These are phyloP conservation scores for Pichia exigua DNA, from an alignment of 805 yeast species.

Conservation along the genomic window DNA sequence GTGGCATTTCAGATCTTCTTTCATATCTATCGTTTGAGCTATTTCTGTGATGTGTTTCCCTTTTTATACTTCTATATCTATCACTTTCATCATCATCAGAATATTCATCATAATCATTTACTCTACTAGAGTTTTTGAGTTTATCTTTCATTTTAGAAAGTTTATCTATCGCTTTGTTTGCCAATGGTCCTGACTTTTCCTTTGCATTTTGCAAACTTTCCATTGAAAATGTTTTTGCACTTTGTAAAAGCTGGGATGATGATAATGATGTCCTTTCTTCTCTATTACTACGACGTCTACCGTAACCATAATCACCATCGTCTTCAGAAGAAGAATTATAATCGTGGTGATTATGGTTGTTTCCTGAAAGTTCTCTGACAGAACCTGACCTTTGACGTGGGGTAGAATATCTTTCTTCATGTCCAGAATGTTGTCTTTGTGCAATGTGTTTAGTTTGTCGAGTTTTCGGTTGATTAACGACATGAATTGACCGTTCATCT, in stretches of 20 bases:
- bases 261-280: conserved; percentile 4
- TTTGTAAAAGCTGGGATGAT: conserved; percentile 6
- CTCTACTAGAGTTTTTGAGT: conserved; percentile 3
- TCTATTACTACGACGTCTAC: neutral
- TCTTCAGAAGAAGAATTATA: conserved; percentile 2
- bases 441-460: neutral
- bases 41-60: neutral
- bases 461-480: neutral
- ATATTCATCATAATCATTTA: neutral
- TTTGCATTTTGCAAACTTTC: conserved; percentile 8
- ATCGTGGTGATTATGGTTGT: neutral
- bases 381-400: neutral
- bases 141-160: conserved; percentile 10
- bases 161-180: conserved; percentile 9
- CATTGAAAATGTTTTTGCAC: conserved; percentile 9
- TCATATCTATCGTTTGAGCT: conserved; percentile 2
- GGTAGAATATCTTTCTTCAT: neutral
- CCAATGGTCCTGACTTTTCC: conserved; percentile 11
- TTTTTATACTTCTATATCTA: neutral
- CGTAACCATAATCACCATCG: conserved; percentile 1
- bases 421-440: neutral
- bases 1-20: neutral
- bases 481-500: conserved; percentile 1
- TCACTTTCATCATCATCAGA: neutral
- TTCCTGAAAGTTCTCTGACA: neutral